Base-by-base conservation (phyloP, 2,329 filamentous ascomycete genomes). In the Salinomyces thailandicus region DNA sequence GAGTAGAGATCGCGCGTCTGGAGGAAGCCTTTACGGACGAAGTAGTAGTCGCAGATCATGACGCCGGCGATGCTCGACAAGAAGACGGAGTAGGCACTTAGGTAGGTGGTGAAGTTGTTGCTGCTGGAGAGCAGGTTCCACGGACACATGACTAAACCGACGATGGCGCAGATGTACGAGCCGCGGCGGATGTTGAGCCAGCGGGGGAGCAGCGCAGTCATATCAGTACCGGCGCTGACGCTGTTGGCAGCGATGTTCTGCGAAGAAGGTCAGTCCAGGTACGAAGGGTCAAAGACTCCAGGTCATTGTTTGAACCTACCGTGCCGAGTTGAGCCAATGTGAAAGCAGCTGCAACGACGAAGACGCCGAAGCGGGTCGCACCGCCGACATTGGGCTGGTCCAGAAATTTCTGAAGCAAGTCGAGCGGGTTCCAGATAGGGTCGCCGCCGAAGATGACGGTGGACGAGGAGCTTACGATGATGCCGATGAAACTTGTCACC, bases 31-130 rank as follows among this genome's bases (percentile, higher is more conserved):
- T 73, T 78, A 39, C 87, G 81, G 4, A 94, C 83, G 38, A 81
- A 44, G 61, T 93, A 95, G 66, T 95, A 95, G 60, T 95, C 87
- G 48, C 71, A 74, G 42, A 86, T 68, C 64, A 94, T 91, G 45
- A 93, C 85, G n/a, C 87, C 87, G 0, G 85, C 86, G 44, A 95
- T 93, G 29, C 82, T 85, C 41, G 82, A 87, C n/a, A 95, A 72
- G 63, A 95, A 95, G 38, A 95, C 85, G 3, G 82, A 86, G 66
- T 94, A 94, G 1, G 87, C 81, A 1, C 83, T 91, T 1, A 95
- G 75, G 55, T 94, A 94, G 3, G 84, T 93, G 1, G 84, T 91
- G 65, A 94, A 94, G 61, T 80, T 78, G 66, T 89, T 93, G 30
- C 75, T 75, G 30, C 68, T 67, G 2, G 72, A 77, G 6, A 93